phyloP scores from a whole-genome alignment of 208 protist species.

The Ichthyophonus hoferi region DNA sequence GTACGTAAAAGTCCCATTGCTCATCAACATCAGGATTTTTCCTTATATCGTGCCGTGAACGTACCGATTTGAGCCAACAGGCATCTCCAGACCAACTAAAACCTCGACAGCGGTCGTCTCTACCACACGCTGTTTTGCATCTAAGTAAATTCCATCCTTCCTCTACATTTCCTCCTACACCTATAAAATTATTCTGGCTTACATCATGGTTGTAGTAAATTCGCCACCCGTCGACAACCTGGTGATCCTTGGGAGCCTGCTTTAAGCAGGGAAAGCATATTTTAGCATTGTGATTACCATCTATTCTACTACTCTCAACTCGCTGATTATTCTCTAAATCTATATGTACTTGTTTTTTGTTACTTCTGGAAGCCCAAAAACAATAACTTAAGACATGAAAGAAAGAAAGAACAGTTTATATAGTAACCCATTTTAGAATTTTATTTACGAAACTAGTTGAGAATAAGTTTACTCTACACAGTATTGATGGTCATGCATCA shows the following conservation, averaged over 20 bases:
- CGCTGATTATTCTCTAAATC: too few relatives aligned
- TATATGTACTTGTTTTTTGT: too few relatives aligned
- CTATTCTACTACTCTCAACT: too few relatives aligned
- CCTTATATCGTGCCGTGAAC: neutral
- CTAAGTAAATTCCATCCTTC: neutral
- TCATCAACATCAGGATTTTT: neutral
- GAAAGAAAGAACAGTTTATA: too few relatives aligned
- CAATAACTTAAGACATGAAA: too few relatives aligned
- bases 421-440: too few relatives aligned
- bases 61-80: neutral
- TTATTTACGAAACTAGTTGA: too few relatives aligned
- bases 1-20: neutral
- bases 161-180: neutral
- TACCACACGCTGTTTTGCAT: neutral
- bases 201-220: neutral
- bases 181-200: neutral
- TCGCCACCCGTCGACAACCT: neutral
- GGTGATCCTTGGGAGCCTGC: neutral
- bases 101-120: neutral
- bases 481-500: too few relatives aligned
- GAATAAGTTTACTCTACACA: too few relatives aligned
- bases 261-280: too few relatives aligned
- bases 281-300: too few relatives aligned
- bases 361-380: too few relatives aligned
- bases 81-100: neutral